phyloP scores from a whole-genome alignment of 164 flowering plant genomes.

The Nymphaea colorata region DNA sequence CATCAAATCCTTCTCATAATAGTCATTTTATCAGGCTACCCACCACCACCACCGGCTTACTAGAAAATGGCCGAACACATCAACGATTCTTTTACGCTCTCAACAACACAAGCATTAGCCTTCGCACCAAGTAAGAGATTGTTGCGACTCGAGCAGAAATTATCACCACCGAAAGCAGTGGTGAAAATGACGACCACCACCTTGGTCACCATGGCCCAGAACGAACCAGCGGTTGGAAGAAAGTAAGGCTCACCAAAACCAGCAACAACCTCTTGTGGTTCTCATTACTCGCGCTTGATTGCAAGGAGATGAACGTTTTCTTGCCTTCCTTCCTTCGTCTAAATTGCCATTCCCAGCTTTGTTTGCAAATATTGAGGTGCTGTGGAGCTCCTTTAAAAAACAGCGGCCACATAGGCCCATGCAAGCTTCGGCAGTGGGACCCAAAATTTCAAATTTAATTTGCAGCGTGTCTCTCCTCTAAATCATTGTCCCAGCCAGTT shows the following conservation, averaged over 20 bases:
- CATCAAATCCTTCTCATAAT: too few relatives aligned
- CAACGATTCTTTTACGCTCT: too few relatives aligned
- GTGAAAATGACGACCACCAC: too few relatives aligned
- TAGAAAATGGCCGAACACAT: too few relatives aligned
- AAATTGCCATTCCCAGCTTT: too few relatives aligned
- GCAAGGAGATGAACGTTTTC: not conserved
- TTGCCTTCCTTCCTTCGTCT: not conserved
- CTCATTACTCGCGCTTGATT: not conserved
- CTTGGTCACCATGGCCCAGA: too few relatives aligned
- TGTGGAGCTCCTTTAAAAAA: not conserved
- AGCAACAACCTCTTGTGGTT: not conserved
- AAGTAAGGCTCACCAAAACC: not conserved
- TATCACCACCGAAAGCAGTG: too few relatives aligned
- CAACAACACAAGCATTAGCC: too few relatives aligned
- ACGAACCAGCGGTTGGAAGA: not conserved
- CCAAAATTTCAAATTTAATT: not conserved
- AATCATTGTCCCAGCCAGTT: not conserved
- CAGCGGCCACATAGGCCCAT: not conserved
- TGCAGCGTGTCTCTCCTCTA: not conserved
- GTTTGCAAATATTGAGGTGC: not conserved
- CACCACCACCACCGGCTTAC: too few relatives aligned
- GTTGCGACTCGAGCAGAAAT: too few relatives aligned
- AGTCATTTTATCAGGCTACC: too few relatives aligned
- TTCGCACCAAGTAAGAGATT: too few relatives aligned
- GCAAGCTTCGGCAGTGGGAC: not conserved